A percentile compares a stretch with the other conserved stretches of the same genome.
Evolutionary conservation across 805 yeast species (phyloP).

Genomic region (Kluyveromyces starmeri): DNA sequence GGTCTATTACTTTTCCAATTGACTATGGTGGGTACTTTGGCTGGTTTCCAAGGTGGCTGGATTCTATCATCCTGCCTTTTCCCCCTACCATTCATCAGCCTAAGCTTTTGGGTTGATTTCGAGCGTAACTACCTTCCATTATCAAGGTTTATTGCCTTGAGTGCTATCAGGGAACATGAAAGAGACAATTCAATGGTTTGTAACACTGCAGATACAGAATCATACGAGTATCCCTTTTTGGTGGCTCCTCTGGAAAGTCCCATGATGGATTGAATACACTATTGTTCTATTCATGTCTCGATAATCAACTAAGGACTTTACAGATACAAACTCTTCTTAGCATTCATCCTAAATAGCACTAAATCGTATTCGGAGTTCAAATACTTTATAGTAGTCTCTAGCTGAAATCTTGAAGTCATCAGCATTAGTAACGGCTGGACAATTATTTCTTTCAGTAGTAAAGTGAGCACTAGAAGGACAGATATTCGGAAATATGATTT

Average conservation of each 20-base stretch:
- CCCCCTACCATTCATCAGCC: conserved; percentile 68
- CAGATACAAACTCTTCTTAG: background rate
- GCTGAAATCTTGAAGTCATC: conserved; percentile 15
- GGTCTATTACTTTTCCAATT: conserved; percentile 81
- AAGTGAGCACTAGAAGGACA: conserved; percentile 12
- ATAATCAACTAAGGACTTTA: background rate
- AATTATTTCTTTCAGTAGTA: conserved; percentile 12
- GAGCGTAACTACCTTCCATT: conserved; percentile 75
- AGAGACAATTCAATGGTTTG: conserved; percentile 20
- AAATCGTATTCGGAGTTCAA: conserved; percentile 4
- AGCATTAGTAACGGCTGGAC: conserved; percentile 18
- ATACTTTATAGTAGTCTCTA: conserved; percentile 1
- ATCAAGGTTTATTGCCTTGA: conserved; percentile 74
- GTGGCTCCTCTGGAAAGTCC: conserved; percentile 75
- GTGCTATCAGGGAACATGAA: conserved; percentile 56
- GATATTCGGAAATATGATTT: conserved; percentile 20
- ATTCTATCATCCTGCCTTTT: conserved; percentile 58
- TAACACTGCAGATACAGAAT: conserved; percentile 29
- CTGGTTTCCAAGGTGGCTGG: conserved; percentile 69
- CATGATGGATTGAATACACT: conserved; percentile 40
- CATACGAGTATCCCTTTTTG: conserved; percentile 71
- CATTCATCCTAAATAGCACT: conserved; percentile 1
- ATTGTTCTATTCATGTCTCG: too few species aligned
- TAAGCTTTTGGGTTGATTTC: conserved; percentile 66
- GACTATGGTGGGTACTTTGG: conserved; percentile 87